phyloP scores from a whole-genome alignment of 306 rosid species.

The Vigna reflexopilosa region DNA sequence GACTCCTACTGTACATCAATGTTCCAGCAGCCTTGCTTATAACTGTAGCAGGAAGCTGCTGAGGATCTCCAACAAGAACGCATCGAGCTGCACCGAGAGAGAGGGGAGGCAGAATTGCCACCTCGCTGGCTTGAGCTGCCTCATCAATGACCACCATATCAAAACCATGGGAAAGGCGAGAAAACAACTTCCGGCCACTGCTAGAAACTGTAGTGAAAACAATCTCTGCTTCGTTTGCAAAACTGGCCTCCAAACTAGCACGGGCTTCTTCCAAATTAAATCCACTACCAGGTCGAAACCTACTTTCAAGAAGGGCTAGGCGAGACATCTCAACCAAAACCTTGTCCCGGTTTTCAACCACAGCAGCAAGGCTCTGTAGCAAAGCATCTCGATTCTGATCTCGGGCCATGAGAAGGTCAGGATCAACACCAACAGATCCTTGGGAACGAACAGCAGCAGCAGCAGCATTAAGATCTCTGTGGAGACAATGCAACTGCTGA shows the following conservation, averaged over 20 bases:
- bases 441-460: constrained; percentile 91
- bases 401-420: constrained; percentile 86
- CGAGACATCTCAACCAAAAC: constrained; percentile 94
- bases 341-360: constrained; percentile 92
- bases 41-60: constrained; percentile 99
- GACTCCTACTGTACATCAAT: constrained; percentile 93
- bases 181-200: constrained; percentile 96
- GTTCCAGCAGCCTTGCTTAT: constrained; percentile 99
- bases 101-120: constrained; percentile 94
- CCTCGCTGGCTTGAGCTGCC: constrained; percentile 99
- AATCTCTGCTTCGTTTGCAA: constrained; percentile 97
- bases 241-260: constrained; percentile 97
- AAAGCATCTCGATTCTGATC: constrained; percentile 89
- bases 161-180: constrained; percentile 98
- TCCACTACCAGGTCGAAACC: constrained; percentile 80
- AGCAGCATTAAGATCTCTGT: constrained; percentile 88
- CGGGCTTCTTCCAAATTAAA: constrained; percentile 97
- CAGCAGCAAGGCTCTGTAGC: constrained; percentile 92
- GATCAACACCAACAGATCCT: constrained; percentile 98
- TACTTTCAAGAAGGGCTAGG: constrained; percentile 81
- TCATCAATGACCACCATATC: constrained; percentile 99
- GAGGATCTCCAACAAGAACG: constrained; percentile 99
- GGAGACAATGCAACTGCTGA: constrained; percentile 79
- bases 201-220: constrained; percentile 99
- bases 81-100: constrained; percentile 98